Evolutionary conservation across 176 grass and related monocot species (phyloP), one percentile per base, ranked within the genome.

Genomic region (Coix lacrymajobi): DNA sequence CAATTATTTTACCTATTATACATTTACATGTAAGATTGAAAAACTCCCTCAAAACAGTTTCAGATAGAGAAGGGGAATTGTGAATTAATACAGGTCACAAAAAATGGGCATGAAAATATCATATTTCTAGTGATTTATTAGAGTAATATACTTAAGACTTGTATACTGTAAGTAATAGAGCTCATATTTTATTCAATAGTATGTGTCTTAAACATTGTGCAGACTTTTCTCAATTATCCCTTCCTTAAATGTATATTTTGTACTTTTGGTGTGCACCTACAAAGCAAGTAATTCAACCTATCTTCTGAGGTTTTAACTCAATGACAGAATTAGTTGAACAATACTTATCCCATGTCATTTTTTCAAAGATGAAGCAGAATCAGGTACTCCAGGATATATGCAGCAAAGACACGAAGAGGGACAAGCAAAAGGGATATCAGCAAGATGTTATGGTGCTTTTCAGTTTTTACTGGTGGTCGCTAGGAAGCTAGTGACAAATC

Each of bases 401-500:
- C 83, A 85, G 66, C 73, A 72, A 81, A 84, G 43, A 62, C 76
- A 87, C 45, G 80, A 84, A 77, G 85, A 92, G 31, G 79, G 57
- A 24, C 77, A 91, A 81, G 70, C 20, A 66, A 91, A 90, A 88
- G 64, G 58, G 74, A 71, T 91, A 78, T 75, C 90, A 20, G 83
- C 78, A 85, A 92, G 73, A 87, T 83, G 76, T 86, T 74, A 72
- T 69, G 80, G 40, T 24, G 85, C 44, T 40, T 76, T 89, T 38
- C 63, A 15, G 22, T 92, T 94, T 82, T 65, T 94, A 39, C 49
- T 87, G 64, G 83, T 86, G 37, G 83, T 89, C 29, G 77, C 85
- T 83, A 89, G 57, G 79, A 97, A 97, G 75, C 72, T 94, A 80
- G 48, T 87, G 54, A 69, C 31, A n/a, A 97, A 97, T 85, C 95